Conservation (phyloP, 192 early-diverging fungal genomes). For the Dispira parvispora region DNA sequence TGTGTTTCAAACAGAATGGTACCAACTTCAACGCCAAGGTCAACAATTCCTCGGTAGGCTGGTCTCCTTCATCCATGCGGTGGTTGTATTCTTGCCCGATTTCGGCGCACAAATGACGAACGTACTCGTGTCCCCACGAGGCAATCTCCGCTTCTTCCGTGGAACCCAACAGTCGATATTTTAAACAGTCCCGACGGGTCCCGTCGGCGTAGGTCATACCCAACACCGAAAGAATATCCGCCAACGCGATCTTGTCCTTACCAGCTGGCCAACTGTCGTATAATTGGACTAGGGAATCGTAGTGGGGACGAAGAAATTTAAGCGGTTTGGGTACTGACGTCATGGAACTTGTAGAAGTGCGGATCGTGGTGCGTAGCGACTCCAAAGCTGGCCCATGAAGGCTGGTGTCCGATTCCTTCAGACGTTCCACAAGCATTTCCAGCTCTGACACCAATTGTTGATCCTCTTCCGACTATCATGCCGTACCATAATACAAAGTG, state of each 20-base stretch:
- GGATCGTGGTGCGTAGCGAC: conserved; percentile 71
- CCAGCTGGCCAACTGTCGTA: conserved; percentile 57
- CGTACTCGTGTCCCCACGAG: conserved; percentile 99
- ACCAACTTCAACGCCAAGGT: conserved; percentile 68
- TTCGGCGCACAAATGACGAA: conserved; percentile 84
- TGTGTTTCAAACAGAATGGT: conserved; percentile 91
- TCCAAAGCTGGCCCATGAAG: conserved; percentile 81
- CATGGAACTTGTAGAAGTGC: conserved; percentile 94
- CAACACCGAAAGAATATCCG: conserved; percentile 91
- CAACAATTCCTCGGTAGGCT: conserved; percentile 44
- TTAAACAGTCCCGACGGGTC: conserved; percentile 62
- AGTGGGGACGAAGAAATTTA: conserved; percentile 86
- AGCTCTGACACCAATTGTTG: conserved; percentile 81
- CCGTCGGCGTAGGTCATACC: conserved; percentile 93
- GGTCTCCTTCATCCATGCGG: conserved; percentile 38
- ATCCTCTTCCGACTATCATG: conserved; percentile 79
- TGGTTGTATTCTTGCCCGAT: conserved; percentile 68
- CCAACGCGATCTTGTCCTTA: conserved; percentile 62
- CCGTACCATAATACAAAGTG: conserved; percentile 15
- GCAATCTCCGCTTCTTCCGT: conserved; percentile 49
- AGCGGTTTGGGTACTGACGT: conserved; percentile 98
- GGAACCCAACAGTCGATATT: conserved; percentile 76
- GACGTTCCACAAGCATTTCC: conserved; percentile 83
- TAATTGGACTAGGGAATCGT: conserved; percentile 44
- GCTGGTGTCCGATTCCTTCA: conserved; percentile 62